These are phyloP conservation scores for Coemansia nantahalensis DNA, from an alignment of 192 early-diverging fungal species.

Conservation along the genomic window DNA sequence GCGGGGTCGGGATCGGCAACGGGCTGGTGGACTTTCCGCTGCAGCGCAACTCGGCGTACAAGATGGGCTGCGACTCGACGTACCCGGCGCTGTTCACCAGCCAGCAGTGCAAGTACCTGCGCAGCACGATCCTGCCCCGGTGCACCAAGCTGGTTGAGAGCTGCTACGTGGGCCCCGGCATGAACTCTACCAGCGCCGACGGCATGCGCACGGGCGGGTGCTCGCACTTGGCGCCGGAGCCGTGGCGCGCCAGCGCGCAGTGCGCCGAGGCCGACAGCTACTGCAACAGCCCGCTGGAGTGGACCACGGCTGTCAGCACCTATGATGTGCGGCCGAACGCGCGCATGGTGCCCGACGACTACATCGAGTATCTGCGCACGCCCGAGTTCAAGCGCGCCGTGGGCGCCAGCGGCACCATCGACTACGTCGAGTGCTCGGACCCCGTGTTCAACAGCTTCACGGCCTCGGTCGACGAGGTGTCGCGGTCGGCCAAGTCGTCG, in stretches of 20 bases:
- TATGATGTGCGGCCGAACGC: slow-evolving; percentile 58
- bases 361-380: slow-evolving; percentile 57
- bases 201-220: slow-evolving; percentile 24
- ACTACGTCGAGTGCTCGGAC: slow-evolving; percentile 56
- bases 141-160: slow-evolving; percentile 51
- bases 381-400: slow-evolving; percentile 52
- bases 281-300: slow-evolving; percentile 39
- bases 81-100: slow-evolving; percentile 32
- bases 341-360: slow-evolving; percentile 60
- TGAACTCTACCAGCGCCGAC: slow-evolving; percentile 11
- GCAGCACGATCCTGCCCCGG: slow-evolving; percentile 39
- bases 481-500: slow-evolving; percentile 41
- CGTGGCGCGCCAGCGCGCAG: slow-evolving; percentile 10
- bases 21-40: slow-evolving; percentile 49
- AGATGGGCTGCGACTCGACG: slow-evolving; percentile 50
- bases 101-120: slow-evolving; percentile 35
- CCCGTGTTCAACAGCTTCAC: slow-evolving; percentile 45
- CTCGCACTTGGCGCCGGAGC: slow-evolving; percentile 9
- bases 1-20: slow-evolving; percentile 57
- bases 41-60: slow-evolving; percentile 32
- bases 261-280: slow-evolving; percentile 32
- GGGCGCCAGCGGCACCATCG: slow-evolving; percentile 47
- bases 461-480: slow-evolving; percentile 50
- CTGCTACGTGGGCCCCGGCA: slow-evolving; percentile 48
- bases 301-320: slow-evolving; percentile 65